Base-by-base conservation (phyloP, 169 alveolate species). In the Plasmodium vivax region DNA sequence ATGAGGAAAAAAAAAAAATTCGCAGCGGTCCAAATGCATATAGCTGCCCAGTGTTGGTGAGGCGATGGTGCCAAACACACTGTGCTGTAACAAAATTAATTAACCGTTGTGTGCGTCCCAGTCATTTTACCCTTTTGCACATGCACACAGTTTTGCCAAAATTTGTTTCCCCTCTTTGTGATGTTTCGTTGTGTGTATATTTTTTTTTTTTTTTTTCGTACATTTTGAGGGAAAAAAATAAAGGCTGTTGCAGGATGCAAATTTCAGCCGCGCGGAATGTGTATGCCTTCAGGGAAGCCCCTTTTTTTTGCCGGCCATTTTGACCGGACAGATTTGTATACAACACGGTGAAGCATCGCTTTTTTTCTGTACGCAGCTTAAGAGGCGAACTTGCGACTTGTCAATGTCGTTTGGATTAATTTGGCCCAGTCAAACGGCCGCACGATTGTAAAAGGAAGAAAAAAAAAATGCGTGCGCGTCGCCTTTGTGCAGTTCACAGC, bases 201-300 rank as follows among this genome's bases (percentile, higher is more conserved):
- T 4, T 68, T 27, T 27, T 58, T 58, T 58, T 56, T 56, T 56
- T 62, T 62, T 62, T 62, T 62, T 19, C 6, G 38, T 68, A 3
- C 77, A 68, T 68, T 68, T 68, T 68, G 12, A 2, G 77, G 77
- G 38, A 7, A 68, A 68, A 68, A 68, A 23, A n/a, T 27, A 19
- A 68, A 68, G 77, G 77, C 77, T 68, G 38, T 27, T 68, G 77
- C n/a, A 68, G 38, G n/a, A 68, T 68, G 77, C 8, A 68, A 68
- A 23, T 68, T 68, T 68, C 43, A 62, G 16, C 77, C 32, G 38
- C 43, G 23, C n/a, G 19, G 32, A 68, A 68, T 27, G 32, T 68
- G 30, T 30, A 27, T 68, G 34, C 77, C 32, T 68, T 68, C 14
- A 27, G 77, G 77, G 16, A 38, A 68, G 38, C n/a, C 38, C 38